Evolutionary conservation across 176 grass and related monocot genomes (phyloP), one percentile per base, ranked within the genome.

Genomic region (Oryza glaberrima): DNA sequence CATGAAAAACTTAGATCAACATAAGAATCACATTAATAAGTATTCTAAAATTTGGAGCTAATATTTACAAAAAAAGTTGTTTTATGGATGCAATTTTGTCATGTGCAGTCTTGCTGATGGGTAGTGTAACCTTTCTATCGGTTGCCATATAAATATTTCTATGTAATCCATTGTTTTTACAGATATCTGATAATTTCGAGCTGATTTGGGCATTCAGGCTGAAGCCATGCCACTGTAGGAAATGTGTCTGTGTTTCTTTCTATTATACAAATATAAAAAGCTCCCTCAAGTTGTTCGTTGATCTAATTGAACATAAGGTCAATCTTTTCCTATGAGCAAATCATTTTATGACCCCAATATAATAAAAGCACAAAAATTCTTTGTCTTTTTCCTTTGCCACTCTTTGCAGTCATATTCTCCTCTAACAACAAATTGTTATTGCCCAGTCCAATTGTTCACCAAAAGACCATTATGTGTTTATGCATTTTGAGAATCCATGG

Each of bases 61-160:
- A 30, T 67, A 28, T 75, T 38, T 48, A 47, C 70, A 34, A 79
- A 51, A 51, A 67, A 3, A 2, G 28, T 54, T 80, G 11, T 36
- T 79, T 74, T 60, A 35, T 36, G 12, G 22, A 73, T 83, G 60
- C 34, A 10, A 12, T 72, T 78, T 78, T 66, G 41, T 16, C 60
- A 41, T 3, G 5, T 65, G 38, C 26, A 65, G 1, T 67, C 28
- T 67, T 78, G 22, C 66, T 45, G 77, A n/a, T 65, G 34, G 2
- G 10, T 83, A 17, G 0, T 52, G 7, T 67, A 26, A 23, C 11
- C 34, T 82, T 56, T 69, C 23, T 82, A 41, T 73, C 46, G 25
- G 38, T 43, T 77, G 1, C 6, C 61, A 46, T 8, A 46, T 8
- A 46, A 5, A 61, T 54, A 64, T 79, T 47, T 60, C 2, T 72